Base-by-base conservation (phyloP, 2,329 filamentous ascomycete species). In the Xylaria sp. region DNA sequence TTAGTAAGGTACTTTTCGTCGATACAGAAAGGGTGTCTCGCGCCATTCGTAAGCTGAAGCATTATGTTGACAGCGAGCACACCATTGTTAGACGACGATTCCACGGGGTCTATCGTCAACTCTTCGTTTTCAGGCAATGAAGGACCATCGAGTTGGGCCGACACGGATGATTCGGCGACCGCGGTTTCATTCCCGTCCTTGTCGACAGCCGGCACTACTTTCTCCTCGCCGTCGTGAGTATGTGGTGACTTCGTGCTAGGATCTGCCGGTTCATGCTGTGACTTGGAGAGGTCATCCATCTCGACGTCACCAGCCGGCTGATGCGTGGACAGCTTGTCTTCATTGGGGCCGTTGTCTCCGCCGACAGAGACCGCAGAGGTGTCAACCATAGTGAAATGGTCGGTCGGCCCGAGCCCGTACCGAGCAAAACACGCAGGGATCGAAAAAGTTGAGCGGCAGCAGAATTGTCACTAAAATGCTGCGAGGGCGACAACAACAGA, bases 11-110 rank as follows among this genome's bases (percentile, higher is more conserved):
- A 97, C 71, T 86, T 90, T 69, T 90, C 88, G 74, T 96, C 90
- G 66, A 97, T 89, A 72, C 88, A 91, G 76, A 95, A 96, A 0
- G 92, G 91, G 75, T 97, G 92, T 63, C 92, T 83, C 44, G 89
- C 88, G 49, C 92, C 92, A 0, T 82, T 69, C 4, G 88, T 90
- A 59, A 96, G 82, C 44, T 97, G 82, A 44, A 97, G 80, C 55
- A 91, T 95, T 66, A 97, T 95, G 63, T 83, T 83, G 71, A 90
- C 85, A 5, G 82, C 78, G 6, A 78, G 76, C 23, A 63, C 63
- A 18, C 52, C 66, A 39, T 48, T 60, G 44, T 63, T 64, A 13
- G 59, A 7, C 8, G 47, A 76, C 73, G 54, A 23, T 18, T 62
- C 59, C 61, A 72, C 59, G 44, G 72, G 71, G 67, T 75, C 65